Base-by-base conservation (phyloP, 2,329 filamentous ascomycete genomes). In the Colletotrichum lini region DNA sequence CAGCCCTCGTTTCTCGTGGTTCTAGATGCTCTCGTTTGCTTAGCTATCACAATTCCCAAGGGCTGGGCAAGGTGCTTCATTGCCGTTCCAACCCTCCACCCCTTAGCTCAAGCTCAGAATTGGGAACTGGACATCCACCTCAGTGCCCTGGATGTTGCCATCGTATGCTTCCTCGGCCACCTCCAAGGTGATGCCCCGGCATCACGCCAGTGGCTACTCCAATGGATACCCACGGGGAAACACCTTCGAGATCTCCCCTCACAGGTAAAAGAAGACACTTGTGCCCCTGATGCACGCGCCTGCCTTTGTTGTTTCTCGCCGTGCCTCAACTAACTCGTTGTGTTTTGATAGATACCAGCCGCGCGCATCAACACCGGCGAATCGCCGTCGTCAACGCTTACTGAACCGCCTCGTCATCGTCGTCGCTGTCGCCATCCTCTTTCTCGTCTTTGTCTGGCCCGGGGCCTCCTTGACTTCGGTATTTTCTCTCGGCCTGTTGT, bases 191-290 rank as follows among this genome's bases (percentile, higher is more conserved):
- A 95, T 96, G 91, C 93, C 96, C 81, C 91, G 94, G 86, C 94
- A 97, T 87, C 89, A 93, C 80, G 84, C 86, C 73, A 85, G 85
- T 82, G 92, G 92, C 81, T 96, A 93, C 83, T 90, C 92, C 74
- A 97, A 96, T 85, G 95, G 94, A 79, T 95, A 95, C 81, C 92
- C 93, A 74, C 88, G 91, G 74, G 89, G 88, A 72, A 92, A 92
- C 79, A 93, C 92, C 56, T 96, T 97, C 80, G 94, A 94, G 75
- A 95, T 97, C 78, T 94, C 94, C 76, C 94, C 94, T 76, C 94
- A 98, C 82, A 93, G 94, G 93, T 97, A 89, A 78, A 88, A 57
- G 79, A 47, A 44, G 35, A 70, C 23, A 54, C 45, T 57, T 45
- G 16, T 16, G 40, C 49, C 38, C n/a, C 23, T 56, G 7, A 40